Conservation (phyloP, 495 filamentous ascomycete genomes). For the Penicillium goetzii region DNA sequence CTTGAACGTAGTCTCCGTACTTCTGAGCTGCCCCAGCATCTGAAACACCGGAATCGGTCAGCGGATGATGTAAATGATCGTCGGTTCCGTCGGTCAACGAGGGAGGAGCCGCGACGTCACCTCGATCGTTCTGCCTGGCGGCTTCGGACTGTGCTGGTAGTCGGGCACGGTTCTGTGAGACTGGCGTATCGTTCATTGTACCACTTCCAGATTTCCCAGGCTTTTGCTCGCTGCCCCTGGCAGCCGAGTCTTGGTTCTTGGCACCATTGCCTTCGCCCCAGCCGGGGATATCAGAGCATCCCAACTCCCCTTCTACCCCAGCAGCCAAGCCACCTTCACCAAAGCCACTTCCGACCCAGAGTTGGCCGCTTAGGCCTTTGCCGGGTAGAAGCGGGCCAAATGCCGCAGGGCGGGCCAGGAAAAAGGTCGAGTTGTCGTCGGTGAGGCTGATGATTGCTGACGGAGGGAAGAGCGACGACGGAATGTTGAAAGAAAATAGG, state of each 20-base stretch:
- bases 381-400: constrained; percentile 82
- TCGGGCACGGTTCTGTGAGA: constrained; percentile 29
- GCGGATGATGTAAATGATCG: constrained; percentile 79
- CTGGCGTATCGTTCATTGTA: constrained; percentile 27
- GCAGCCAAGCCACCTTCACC: constrained; percentile 65
- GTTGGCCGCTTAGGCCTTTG: constrained; percentile 76
- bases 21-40: constrained; percentile 39
- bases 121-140: constrained; percentile 26
- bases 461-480: constrained; percentile 84
- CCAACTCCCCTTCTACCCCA: constrained; percentile 80
- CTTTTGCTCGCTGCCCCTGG: constrained; percentile 35
- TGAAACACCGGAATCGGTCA: constrained; percentile 52
- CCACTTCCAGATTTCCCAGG: constrained; percentile 34
- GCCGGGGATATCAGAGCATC: constrained; percentile 95
- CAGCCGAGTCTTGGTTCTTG: constrained; percentile 34
- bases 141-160: constrained; percentile 34
- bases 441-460: constrained; percentile 94
- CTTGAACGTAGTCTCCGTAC: constrained; percentile 46
- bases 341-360: constrained; percentile 92
- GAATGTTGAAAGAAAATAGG: constrained; percentile 66
- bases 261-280: constrained; percentile 66
- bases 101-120: constrained; percentile 27
- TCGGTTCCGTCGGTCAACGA: constrained; percentile 81
- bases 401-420: constrained; percentile 87
- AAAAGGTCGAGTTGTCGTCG: constrained; percentile 97